phyloP scores from a whole-genome alignment of 768 basidiomycete genomes.

The Lentinula guzmanii region DNA sequence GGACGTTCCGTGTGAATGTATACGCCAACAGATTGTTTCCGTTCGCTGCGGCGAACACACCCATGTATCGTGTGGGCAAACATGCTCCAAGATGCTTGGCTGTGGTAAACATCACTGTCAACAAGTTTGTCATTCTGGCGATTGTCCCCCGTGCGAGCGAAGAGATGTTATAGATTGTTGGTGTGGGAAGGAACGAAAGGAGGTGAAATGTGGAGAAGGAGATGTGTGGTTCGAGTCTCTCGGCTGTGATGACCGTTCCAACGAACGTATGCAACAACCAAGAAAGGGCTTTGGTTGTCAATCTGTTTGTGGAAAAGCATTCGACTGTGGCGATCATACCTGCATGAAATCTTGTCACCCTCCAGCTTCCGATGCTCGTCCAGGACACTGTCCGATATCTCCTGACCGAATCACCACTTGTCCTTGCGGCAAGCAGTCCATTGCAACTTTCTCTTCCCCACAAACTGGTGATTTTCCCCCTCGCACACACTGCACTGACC shows the following conservation, averaged over 20 bases:
- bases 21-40: constrained; percentile 49
- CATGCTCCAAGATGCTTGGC: constrained; percentile 40
- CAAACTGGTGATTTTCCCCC: constrained; percentile 28
- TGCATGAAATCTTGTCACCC: constrained; percentile 79
- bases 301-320: constrained; percentile 37
- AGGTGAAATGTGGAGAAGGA: constrained; percentile 48
- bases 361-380: constrained; percentile 41
- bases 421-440: constrained; percentile 70
- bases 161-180: constrained; percentile 60
- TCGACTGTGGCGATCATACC: constrained; percentile 71
- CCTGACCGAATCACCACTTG: constrained; percentile 66
- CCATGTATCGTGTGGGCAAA: constrained; percentile 34
- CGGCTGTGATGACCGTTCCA: constrained; percentile 57
- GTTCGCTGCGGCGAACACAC: constrained; percentile 50
- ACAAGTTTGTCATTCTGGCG: constrained; percentile 68
- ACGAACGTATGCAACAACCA: constrained; percentile 31
- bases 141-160: constrained; percentile 60
- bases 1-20: constrained; percentile 73
- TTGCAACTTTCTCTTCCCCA: constrained; percentile 27
- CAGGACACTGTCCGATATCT: constrained; percentile 62
- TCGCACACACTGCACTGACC: constrained; percentile 57
- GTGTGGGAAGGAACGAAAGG: constrained; percentile 66
- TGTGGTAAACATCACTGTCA: constrained; percentile 74
- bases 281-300: neutral
- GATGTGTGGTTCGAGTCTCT: constrained; percentile 24